Conservation (phyloP, 2,329 filamentous ascomycete species). For the Malbranchea cinnamomea region DNA sequence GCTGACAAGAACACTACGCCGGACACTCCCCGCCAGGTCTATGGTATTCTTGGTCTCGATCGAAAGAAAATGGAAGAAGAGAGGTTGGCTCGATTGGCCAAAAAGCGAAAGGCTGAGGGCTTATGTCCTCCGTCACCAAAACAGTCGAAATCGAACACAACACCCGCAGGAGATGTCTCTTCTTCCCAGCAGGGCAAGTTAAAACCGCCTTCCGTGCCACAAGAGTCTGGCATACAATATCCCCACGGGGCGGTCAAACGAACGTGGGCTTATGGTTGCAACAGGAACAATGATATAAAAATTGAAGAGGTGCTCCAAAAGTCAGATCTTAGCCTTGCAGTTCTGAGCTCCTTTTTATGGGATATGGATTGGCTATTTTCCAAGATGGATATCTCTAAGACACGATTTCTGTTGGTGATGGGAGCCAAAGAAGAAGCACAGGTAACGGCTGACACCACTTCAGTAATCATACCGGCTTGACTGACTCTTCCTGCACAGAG, state of each 20-base stretch:
- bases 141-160: slow-evolving; percentile 12
- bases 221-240: slow-evolving; percentile 27
- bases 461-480: background rate
- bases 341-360: slow-evolving; percentile 80
- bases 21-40: background rate
- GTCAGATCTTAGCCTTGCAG: slow-evolving; percentile 54
- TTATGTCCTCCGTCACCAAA: slow-evolving; percentile 20
- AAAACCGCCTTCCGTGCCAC: slow-evolving; percentile 8
- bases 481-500: slow-evolving; percentile 16
- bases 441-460: slow-evolving; percentile 20
- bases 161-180: background rate
- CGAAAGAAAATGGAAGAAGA: slow-evolving; percentile 77
- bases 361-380: slow-evolving; percentile 64
- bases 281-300: slow-evolving; percentile 60
- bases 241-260: slow-evolving; percentile 58
- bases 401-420: slow-evolving; percentile 51
- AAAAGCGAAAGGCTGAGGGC: slow-evolving; percentile 41
- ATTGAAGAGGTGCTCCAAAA: slow-evolving; percentile 76
- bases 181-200: background rate
- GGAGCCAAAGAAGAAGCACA: slow-evolving; percentile 38
- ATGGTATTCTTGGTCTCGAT: slow-evolving; percentile 44
- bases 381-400: slow-evolving; percentile 49
- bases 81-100: slow-evolving; percentile 51
- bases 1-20: background rate
- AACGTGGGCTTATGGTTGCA: slow-evolving; percentile 56